These are phyloP conservation scores for Leccinellum rugosiceps DNA, from an alignment of 768 basidiomycete genomes.

Conservation along the genomic window DNA sequence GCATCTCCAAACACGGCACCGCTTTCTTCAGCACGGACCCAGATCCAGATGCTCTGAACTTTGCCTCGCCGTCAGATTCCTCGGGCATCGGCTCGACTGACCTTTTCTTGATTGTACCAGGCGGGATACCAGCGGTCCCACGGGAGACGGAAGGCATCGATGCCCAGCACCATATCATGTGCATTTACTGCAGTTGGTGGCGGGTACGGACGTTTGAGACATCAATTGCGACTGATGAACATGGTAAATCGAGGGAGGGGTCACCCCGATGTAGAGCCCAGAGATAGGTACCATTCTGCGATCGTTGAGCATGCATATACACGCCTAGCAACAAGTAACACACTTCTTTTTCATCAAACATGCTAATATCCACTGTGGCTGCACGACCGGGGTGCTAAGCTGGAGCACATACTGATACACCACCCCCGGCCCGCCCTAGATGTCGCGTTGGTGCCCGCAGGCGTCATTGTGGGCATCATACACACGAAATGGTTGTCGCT, in stretches of 20 bases:
- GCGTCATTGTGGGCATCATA: conserved; percentile 77
- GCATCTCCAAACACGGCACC: conserved; percentile 8
- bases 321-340: conserved; percentile 21
- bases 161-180: conserved; percentile 39
- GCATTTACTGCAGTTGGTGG: conserved; percentile 24
- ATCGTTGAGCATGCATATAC: background rate
- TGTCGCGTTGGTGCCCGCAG: conserved; percentile 59
- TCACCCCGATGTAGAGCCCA: no score
- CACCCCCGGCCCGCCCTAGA: conserved; percentile 63
- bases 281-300: conserved; percentile 84
- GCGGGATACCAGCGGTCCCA: conserved; percentile 36
- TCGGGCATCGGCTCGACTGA: no score
- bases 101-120: conserved; percentile 30
- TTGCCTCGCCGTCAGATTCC: conserved; percentile 37
- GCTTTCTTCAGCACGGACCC: no score
- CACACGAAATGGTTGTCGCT: conserved; percentile 95
- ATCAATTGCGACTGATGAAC: conserved; percentile 65
- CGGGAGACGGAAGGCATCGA: conserved; percentile 66
- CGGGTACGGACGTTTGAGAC: conserved; percentile 59
- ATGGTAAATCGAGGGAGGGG: conserved; percentile 39
- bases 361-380: conserved; percentile 92
- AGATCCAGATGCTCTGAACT: no score
- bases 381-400: conserved; percentile 90
- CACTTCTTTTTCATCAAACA: conserved; percentile 84
- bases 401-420: conserved; percentile 94